Evolutionary conservation across 2,329 filamentous ascomycete genomes (phyloP), one percentile per base, ranked within the genome.

Genomic region (Fusarium ramigenum): DNA sequence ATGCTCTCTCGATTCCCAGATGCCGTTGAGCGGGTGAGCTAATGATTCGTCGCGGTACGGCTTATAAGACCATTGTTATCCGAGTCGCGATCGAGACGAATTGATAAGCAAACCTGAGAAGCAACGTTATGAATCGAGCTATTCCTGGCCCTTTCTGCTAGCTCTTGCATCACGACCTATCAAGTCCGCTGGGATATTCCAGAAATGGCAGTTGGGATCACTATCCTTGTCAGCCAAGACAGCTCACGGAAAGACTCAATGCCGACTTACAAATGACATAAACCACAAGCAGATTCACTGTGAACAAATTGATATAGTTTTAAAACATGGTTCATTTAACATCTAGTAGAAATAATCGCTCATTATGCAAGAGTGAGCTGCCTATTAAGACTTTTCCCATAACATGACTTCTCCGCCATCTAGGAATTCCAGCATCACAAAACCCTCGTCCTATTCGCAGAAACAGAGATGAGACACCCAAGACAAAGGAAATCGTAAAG

Each of bases 361-460:
- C n/a, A 36, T 70, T 70, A 70, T 70, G 60, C 53, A 70, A 70
- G 11, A 32, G 59, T 70, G 53, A 70, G 46, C 66, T 70, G 67
- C 32, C 37, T 50, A 39, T 39, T 39, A 70, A 49, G 50, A 52
- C 36, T 36, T 57, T 58, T 70, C 46, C 40, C 5, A 34, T 57
- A 30, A 32, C 39, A 46, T 70, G 60, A 46, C 66, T 49, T 34
- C 32, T 46, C 18, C 15, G 42, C 40, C 34, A 19, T 47, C n/a
- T 36, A 39, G 46, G 49, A 69, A 53, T 34, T 39, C 43, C 58
- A 69, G 30, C 58, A 42, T 36, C 53, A 52, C 46, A n/a, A 18
- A 18, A 39, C 43, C 47, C 34, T 36, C 32, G 21, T 47, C 44
- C 54, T 44, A 43, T 6, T 44, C n/a, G 40, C 23, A 49, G 37